These are phyloP conservation scores for Naganishia onofrii DNA, from an alignment of 768 basidiomycete species.

Conservation along the genomic window DNA sequence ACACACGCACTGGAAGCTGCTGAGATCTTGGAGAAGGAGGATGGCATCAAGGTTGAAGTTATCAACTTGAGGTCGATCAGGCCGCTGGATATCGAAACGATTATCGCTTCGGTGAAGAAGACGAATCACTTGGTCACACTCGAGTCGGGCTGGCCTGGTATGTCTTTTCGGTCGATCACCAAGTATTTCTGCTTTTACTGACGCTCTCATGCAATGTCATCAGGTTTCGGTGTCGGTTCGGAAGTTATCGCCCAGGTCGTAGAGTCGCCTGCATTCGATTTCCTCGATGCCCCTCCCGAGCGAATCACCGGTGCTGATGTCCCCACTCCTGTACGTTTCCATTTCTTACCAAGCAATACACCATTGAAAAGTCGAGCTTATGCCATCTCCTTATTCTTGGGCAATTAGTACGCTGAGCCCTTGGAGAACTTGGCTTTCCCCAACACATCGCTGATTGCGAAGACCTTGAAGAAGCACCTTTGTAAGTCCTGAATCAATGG, in stretches of 20 bases:
- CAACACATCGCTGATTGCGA: constrained; percentile 81
- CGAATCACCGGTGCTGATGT: constrained; percentile 94
- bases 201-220: background rate
- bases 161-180: background rate
- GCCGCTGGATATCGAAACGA: constrained; percentile 95
- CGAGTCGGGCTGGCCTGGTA: constrained; percentile 91
- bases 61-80: constrained; percentile 91
- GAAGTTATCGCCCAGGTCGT: constrained; percentile 97
- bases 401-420: constrained; percentile 74
- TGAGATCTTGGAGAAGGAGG: constrained; percentile 83
- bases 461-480: constrained; percentile 78
- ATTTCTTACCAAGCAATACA: background rate
- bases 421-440: constrained; percentile 92
- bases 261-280: constrained; percentile 97
- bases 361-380: background rate
- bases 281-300: constrained; percentile 96
- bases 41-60: constrained; percentile 91
- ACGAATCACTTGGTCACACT: constrained; percentile 92
- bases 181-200: background rate
- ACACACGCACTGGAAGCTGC: constrained; percentile 92
- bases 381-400: background rate
- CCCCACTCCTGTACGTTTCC: constrained; percentile 76
- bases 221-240: constrained; percentile 90
- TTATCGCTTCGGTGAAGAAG: constrained; percentile 96
- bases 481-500: constrained; percentile 38